phyloP scores from a whole-genome alignment of 805 yeast species.

The Phaffomyces thermotolerans region DNA sequence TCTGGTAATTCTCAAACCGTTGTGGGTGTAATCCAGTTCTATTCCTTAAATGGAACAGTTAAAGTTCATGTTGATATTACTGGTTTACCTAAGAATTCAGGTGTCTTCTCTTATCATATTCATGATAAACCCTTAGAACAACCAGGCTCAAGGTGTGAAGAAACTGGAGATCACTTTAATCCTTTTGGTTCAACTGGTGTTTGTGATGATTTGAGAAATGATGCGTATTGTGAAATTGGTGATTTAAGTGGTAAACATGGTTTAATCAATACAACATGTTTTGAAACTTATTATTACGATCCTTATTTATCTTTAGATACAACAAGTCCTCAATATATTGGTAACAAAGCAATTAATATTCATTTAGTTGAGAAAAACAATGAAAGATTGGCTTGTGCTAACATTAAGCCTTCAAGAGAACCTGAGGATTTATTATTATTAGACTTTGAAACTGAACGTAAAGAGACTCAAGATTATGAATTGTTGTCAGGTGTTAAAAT shows the following conservation, averaged over 20 bases:
- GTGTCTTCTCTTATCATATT: constrained; percentile 65
- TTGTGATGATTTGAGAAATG: constrained; percentile 45
- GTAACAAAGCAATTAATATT: constrained; percentile 49
- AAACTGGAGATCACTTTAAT: constrained; percentile 52
- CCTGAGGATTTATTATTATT: constrained; percentile 24
- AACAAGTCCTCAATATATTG: constrained; percentile 47
- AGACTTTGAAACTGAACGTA: constrained; percentile 21
- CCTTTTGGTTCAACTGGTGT: constrained; percentile 51
- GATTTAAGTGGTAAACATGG: constrained; percentile 79
- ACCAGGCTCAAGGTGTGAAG: constrained; percentile 42
- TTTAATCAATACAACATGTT: constrained; percentile 60
- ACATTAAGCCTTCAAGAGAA: constrained; percentile 30
- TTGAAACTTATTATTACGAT: constrained; percentile 55
- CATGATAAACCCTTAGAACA: constrained; percentile 50
- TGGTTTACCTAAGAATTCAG: constrained; percentile 59
- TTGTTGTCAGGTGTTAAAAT: constrained; percentile 19
- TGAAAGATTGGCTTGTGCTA: constrained; percentile 57
- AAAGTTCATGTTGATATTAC: constrained; percentile 65
- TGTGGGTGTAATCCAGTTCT: constrained; percentile 51
- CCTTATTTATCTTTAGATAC: constrained; percentile 59
- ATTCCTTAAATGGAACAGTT: constrained; percentile 51
- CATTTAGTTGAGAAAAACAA: constrained; percentile 42
- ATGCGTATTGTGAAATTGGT: constrained; percentile 60
- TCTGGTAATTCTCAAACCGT: constrained; percentile 27
- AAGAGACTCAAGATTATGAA: constrained; percentile 20